A percentile compares a stretch with the other conserved stretches of the same genome.
phyloP scores from a whole-genome alignment of 768 basidiomycete genomes.

The Calvatia gigantea region DNA sequence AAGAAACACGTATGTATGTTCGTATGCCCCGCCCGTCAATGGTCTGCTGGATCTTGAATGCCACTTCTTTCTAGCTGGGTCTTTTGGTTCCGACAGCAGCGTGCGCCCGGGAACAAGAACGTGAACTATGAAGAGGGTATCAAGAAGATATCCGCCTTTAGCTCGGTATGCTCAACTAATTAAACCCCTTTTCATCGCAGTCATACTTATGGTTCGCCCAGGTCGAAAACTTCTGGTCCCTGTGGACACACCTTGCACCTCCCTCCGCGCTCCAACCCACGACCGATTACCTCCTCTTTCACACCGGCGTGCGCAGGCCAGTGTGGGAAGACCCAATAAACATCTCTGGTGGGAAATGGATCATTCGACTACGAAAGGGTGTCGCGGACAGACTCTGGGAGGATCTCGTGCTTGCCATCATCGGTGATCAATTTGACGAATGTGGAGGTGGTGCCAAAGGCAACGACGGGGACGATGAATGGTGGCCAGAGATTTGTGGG shows the following conservation, averaged over 20 bases:
- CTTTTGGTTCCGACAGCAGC: conserved; percentile 91
- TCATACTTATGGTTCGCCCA: conserved; percentile 25
- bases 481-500: conserved; percentile 86
- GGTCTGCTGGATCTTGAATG: conserved; percentile 20
- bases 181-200: not conserved
- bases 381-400: conserved; percentile 91
- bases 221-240: conserved; percentile 95
- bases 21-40: conserved; percentile 22
- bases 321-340: conserved; percentile 97
- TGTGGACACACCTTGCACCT: conserved; percentile 87
- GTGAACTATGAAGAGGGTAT: conserved; percentile 94
- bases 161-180: conserved; percentile 53
- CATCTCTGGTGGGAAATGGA: conserved; percentile 89
- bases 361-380: conserved; percentile 88
- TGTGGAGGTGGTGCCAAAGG: conserved; percentile 24
- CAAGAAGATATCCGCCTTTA: conserved; percentile 86
- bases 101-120: conserved; percentile 85
- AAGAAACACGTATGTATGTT: conserved; percentile 86
- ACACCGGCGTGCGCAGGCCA: conserved; percentile 77
- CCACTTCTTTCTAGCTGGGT: conserved; percentile 62
- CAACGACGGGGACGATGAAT: conserved; percentile 38
- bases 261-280: conserved; percentile 84
- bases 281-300: conserved; percentile 93
- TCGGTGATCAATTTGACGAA: conserved; percentile 82
- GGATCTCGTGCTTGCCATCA: conserved; percentile 78